Percentiles rank a stretch among this genome's conserved stretches.
Conservation (phyloP, 2,329 filamentous ascomycete genomes). For the Basipetospora sp. region DNA sequence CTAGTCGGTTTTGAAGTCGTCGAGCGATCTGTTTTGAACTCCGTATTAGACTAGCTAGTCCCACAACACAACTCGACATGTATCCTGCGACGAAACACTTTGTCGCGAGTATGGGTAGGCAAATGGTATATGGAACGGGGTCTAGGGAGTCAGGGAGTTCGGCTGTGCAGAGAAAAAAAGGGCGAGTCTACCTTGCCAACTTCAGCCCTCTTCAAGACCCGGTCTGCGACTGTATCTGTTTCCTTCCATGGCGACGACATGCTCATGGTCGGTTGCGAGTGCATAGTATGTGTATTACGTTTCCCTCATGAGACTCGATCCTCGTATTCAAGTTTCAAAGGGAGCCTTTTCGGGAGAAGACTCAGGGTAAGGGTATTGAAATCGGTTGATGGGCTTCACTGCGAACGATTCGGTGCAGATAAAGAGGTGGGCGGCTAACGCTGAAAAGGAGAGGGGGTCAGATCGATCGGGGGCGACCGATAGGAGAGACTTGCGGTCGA, state of each 20-base stretch:
- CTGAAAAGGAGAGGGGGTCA: neutral
- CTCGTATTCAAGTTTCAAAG: neutral
- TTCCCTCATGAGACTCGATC: conserved; percentile 2
- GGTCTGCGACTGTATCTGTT: conserved; percentile 49
- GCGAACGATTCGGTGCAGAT: neutral
- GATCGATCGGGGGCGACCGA: too few relatives aligned
- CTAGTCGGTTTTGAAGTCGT: conserved; percentile 81
- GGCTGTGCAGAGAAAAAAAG: conserved; percentile 7
- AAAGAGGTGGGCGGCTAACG: conserved; percentile 2
- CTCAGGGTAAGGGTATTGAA: too few relatives aligned
- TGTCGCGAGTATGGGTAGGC: too few relatives aligned
- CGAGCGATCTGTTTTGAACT: conserved; percentile 61
- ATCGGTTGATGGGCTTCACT: neutral
- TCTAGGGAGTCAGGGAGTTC: neutral
- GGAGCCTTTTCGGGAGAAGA: too few relatives aligned
- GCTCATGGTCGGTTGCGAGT: conserved; percentile 15
- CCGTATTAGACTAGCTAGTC: too few relatives aligned
- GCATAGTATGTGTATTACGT: neutral
- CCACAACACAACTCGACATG: too few relatives aligned
- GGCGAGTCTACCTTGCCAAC: conserved; percentile 63
- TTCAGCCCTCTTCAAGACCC: conserved; percentile 58
- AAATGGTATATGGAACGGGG: too few relatives aligned
- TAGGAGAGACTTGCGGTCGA: too few relatives aligned
- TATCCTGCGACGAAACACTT: too few relatives aligned
- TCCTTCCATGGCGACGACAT: conserved; percentile 50